phyloP scores from a whole-genome alignment of 768 basidiomycete genomes.

The Mycena haematopus region DNA sequence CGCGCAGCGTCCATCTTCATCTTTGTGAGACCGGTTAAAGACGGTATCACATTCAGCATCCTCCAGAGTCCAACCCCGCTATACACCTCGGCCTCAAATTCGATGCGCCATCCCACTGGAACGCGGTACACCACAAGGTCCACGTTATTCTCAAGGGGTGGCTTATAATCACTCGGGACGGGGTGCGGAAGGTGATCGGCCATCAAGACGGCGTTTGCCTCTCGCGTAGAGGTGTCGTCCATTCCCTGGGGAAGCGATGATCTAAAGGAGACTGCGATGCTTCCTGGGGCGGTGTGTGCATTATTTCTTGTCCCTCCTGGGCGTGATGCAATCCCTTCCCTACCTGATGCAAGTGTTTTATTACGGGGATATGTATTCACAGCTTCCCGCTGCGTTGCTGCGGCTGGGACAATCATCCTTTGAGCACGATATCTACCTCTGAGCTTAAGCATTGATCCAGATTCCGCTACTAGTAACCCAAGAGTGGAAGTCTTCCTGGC shows the following conservation, averaged over 20 bases:
- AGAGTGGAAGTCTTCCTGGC: too few relatives aligned
- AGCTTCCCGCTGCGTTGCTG: neutral
- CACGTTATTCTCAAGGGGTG: slow-evolving; percentile 6
- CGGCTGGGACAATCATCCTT: too few relatives aligned
- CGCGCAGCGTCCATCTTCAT: too few relatives aligned
- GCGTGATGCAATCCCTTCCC: neutral
- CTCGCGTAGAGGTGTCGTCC: slow-evolving; percentile 4
- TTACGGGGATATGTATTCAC: slow-evolving; percentile 11
- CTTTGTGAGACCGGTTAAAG: too few relatives aligned
- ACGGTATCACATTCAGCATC: slow-evolving; percentile 10
- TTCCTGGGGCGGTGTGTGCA: slow-evolving; percentile 3
- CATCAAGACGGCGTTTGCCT: neutral
- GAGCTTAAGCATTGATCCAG: too few relatives aligned
- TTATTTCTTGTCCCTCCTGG: neutral
- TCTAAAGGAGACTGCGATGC: slow-evolving; percentile 5
- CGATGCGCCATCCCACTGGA: slow-evolving; percentile 6
- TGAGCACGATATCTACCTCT: too few relatives aligned
- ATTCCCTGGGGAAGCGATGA: slow-evolving; percentile 12
- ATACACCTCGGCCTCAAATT: slow-evolving; percentile 4
- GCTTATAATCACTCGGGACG: slow-evolving; percentile 5
- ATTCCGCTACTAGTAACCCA: too few relatives aligned
- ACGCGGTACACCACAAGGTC: neutral
- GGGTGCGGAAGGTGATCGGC: neutral
- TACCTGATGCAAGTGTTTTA: slow-evolving; percentile 10
- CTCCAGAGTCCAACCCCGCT: slow-evolving; percentile 14